phyloP scores from a whole-genome alignment of 2,329 filamentous ascomycete genomes.

The Sphaerulina musiva region DNA sequence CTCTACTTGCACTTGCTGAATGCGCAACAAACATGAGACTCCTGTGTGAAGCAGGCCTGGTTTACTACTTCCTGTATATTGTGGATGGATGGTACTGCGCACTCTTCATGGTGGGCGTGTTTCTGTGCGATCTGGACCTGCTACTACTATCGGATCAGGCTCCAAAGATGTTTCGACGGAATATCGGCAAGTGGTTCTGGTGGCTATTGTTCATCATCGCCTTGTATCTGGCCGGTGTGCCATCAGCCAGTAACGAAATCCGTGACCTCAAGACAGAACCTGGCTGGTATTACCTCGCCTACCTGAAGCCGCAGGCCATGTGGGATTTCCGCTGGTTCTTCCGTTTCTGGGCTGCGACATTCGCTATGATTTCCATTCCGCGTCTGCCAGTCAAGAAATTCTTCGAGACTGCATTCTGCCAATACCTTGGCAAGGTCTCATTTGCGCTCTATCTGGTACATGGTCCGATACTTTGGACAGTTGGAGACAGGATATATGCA shows the following conservation, averaged over 20 bases:
- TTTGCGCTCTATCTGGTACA: slow-evolving; percentile 59
- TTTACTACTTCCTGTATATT: slow-evolving; percentile 61
- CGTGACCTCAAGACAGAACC: slow-evolving; percentile 3
- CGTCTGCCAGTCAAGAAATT: slow-evolving; percentile 51
- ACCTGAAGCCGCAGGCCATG: slow-evolving; percentile 37
- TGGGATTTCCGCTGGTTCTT: slow-evolving; percentile 28
- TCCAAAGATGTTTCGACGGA: background rate
- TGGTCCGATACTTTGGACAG: slow-evolving; percentile 52
- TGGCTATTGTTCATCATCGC: slow-evolving; percentile 48
- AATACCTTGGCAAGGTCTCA: slow-evolving; percentile 57
- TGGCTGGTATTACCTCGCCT: slow-evolving; percentile 45
- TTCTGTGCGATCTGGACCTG: slow-evolving; percentile 56
- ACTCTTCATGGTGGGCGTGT: slow-evolving; percentile 55
- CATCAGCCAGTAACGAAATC: slow-evolving; percentile 28
- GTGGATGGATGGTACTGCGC: slow-evolving; percentile 57
- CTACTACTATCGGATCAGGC: slow-evolving; percentile 29
- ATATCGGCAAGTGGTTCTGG: slow-evolving; percentile 38
- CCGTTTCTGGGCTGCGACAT: slow-evolving; percentile 43
- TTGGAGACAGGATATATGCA: slow-evolving; percentile 59
- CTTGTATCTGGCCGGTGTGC: slow-evolving; percentile 56
- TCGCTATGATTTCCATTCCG: slow-evolving; percentile 51
- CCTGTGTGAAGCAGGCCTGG: slow-evolving; percentile 36
- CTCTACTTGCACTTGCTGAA: slow-evolving; percentile 51
- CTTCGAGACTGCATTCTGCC: slow-evolving; percentile 53
- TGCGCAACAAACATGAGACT: slow-evolving; percentile 39